phyloP scores from a whole-genome alignment of 2,329 filamentous ascomycete genomes.

The Aspergillus sojae region DNA sequence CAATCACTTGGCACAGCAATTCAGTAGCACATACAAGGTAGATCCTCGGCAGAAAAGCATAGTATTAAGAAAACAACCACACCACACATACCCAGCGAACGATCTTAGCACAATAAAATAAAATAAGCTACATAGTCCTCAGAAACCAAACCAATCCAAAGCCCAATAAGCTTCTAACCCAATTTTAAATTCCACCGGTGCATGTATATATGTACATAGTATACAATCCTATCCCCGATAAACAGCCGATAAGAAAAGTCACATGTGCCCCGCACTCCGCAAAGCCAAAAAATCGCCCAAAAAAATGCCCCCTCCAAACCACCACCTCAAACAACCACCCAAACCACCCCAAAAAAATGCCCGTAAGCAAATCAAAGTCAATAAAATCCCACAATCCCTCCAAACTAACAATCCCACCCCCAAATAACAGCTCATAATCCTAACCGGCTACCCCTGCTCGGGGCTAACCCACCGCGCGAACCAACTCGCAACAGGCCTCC shows the following conservation, averaged over 20 bases:
- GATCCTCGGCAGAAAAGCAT: not conserved
- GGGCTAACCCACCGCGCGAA: conserved; percentile 64
- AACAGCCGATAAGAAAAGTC: conserved; percentile 5
- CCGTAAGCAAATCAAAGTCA: no score
- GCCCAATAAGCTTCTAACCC: no score
- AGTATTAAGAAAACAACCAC: not conserved
- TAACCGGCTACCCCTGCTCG: conserved; percentile 65
- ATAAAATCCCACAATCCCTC: not conserved
- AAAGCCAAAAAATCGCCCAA: conserved; percentile 14
- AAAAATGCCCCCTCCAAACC: conserved; percentile 9
- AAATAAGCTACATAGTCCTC: not conserved
- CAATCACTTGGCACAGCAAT: not conserved
- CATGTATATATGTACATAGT: not conserved
- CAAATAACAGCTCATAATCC: conserved; percentile 56
- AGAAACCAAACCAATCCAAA: not conserved
- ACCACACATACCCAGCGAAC: not conserved
- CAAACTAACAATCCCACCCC: not conserved
- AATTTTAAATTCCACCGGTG: not conserved
- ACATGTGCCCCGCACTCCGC: conserved; percentile 20
- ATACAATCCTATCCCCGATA: no score
- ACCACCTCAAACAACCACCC: conserved; percentile 22
- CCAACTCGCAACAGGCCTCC: conserved; percentile 58
- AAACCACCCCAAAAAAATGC: conserved; percentile 5
- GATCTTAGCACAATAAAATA: not conserved
- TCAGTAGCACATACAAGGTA: not conserved